These are phyloP conservation scores for Knufia fluminis DNA, from an alignment of 2,329 filamentous ascomycete genomes.

Conservation along the genomic window DNA sequence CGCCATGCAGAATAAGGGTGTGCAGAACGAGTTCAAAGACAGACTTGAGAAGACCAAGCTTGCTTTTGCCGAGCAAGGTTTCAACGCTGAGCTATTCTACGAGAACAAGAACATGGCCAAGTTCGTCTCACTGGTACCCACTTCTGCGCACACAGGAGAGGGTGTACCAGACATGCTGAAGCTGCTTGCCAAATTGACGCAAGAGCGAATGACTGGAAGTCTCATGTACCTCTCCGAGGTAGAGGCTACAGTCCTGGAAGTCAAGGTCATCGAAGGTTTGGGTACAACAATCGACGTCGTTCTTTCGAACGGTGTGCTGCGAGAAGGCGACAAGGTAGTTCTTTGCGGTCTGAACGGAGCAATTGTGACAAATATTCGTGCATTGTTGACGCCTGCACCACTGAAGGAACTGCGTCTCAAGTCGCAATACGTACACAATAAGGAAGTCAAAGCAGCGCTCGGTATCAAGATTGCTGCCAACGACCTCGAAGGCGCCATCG, in stretches of 20 bases:
- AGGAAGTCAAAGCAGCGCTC: constrained; percentile 94
- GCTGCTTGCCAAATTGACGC: constrained; percentile 81
- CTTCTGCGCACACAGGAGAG: constrained; percentile 96
- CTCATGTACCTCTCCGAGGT: constrained; percentile 98
- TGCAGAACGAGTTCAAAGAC: constrained; percentile 89
- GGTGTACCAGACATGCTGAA: constrained; percentile 98
- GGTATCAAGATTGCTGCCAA: constrained; percentile 99
- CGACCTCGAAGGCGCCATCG: constrained; percentile 89
- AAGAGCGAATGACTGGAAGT: constrained; percentile 93
- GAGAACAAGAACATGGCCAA: constrained; percentile 97
- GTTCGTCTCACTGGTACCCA: constrained; percentile 91
- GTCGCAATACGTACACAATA: constrained; percentile 95
- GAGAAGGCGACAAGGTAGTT: constrained; percentile 89
- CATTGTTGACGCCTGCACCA: constrained; percentile 82
- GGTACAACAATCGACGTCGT: constrained; percentile 98
- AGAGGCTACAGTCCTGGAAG: constrained; percentile 93
- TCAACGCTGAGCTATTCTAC: constrained; percentile 94
- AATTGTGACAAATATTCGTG: constrained; percentile 90
- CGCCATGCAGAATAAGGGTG: constrained; percentile 78
- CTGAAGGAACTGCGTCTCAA: constrained; percentile 93
- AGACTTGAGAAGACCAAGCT: constrained; percentile 85
- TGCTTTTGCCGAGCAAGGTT: constrained; percentile 89
- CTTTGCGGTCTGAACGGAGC: constrained; percentile 94
- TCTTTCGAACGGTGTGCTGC: constrained; percentile 86
- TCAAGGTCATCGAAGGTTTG: constrained; percentile 98